Percentiles rank a stretch among this genome's conserved stretches.
phyloP scores from a whole-genome alignment of 2,329 filamentous ascomycete species.

The Penicillium brasilianum region DNA sequence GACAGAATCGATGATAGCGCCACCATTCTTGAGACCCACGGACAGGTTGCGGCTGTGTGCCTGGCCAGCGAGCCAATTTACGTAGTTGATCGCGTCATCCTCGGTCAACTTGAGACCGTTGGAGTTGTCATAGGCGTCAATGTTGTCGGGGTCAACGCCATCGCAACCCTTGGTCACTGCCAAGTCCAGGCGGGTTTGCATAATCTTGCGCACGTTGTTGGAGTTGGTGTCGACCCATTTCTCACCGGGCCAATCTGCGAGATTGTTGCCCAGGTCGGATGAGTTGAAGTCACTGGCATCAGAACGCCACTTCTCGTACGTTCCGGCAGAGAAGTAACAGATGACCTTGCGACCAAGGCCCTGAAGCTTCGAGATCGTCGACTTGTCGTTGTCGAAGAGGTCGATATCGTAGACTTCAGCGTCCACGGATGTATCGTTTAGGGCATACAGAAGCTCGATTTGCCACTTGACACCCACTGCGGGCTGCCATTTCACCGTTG shows the following conservation, averaged over 20 bases:
- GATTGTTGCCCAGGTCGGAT: conserved; percentile 61
- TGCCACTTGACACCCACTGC: conserved; percentile 62
- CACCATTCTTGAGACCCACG: conserved; percentile 72
- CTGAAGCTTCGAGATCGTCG: conserved; percentile 57
- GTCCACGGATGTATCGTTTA: conserved; percentile 53
- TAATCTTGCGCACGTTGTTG: conserved; percentile 65
- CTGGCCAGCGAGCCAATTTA: conserved; percentile 64
- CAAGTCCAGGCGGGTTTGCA: conserved; percentile 63
- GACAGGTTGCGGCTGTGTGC: conserved; percentile 62
- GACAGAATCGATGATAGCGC: conserved; percentile 60
- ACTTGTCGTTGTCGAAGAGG: conserved; percentile 59
- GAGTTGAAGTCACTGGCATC: conserved; percentile 62
- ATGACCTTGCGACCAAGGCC: conserved; percentile 64
- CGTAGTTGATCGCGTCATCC: conserved; percentile 62
- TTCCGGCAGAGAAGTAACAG: conserved; percentile 77
- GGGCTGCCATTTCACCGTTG: conserved; percentile 57
- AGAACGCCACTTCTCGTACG: conserved; percentile 66
- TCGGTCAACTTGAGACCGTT: conserved; percentile 66
- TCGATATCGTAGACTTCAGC: conserved; percentile 67
- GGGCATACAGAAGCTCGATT: conserved; percentile 58
- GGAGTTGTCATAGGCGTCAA: conserved; percentile 69
- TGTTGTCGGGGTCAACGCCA: conserved; percentile 73
- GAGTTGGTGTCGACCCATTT: conserved; percentile 68
- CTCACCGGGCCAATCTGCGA: conserved; percentile 71
- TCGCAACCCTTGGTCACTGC: conserved; percentile 68